Evolutionary conservation across 192 early-diverging fungal genomes (phyloP).

Genomic region (Pilobolus umbonatus): DNA sequence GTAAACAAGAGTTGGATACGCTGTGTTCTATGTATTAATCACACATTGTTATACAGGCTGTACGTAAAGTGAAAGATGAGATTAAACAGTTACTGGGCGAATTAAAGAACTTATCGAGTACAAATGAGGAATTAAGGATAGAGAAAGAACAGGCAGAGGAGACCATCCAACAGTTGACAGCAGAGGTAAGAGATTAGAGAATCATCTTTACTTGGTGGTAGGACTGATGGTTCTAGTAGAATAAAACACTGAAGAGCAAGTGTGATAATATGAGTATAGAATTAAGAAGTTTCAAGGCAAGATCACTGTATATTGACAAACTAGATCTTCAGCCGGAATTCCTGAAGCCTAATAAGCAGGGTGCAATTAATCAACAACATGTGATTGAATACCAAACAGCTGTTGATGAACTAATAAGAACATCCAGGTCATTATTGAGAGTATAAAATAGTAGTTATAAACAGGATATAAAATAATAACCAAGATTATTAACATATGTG

Average conservation of each 20-base stretch:
- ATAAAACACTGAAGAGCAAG: background rate
- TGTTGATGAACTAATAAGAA: slow-evolving; percentile 75
- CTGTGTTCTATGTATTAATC: background rate
- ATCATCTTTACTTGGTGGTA: background rate
- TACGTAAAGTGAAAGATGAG: slow-evolving; percentile 14
- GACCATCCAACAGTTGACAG: background rate
- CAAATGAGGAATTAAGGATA: slow-evolving; percentile 7
- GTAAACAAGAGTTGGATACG: background rate
- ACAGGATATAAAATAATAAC: too few species aligned
- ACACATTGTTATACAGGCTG: slow-evolving; percentile 1
- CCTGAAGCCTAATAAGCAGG: slow-evolving; percentile 42
- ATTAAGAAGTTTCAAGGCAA: slow-evolving; percentile 2
- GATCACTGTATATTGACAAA: slow-evolving; percentile 14
- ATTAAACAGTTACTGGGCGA: slow-evolving; percentile 14
- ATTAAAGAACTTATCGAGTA: slow-evolving; percentile 10
- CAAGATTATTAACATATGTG: background rate
- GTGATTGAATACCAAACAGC: slow-evolving; percentile 75
- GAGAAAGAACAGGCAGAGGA: background rate
- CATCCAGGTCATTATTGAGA: slow-evolving; percentile 50
- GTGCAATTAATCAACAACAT: slow-evolving; percentile 63
- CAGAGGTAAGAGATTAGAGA: background rate
- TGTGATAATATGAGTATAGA: slow-evolving; percentile 1
- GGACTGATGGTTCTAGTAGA: background rate
- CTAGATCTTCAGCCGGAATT: slow-evolving; percentile 10
- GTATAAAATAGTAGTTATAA: background rate